phyloP scores from a whole-genome alignment of 352 stramenopile genomes.

The Pythium pyrilobum region DNA sequence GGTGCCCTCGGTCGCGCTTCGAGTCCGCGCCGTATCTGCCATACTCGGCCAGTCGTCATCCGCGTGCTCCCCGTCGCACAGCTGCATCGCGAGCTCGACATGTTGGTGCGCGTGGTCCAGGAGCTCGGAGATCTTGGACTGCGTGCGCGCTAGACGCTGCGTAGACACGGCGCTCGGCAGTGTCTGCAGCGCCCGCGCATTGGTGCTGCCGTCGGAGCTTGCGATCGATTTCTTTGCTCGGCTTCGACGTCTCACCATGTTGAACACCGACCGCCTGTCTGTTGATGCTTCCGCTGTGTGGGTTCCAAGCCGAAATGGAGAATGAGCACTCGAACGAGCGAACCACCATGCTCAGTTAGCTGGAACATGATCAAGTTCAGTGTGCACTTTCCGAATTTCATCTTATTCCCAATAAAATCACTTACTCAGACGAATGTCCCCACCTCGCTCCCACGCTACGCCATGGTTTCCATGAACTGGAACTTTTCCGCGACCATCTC shows the following conservation, averaged over 20 bases:
- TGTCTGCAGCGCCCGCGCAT: constrained; percentile 2
- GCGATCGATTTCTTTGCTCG: constrained; percentile 8
- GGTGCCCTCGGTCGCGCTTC: not conserved
- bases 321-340: not conserved
- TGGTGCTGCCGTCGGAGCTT: not conserved
- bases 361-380: too few relatives aligned
- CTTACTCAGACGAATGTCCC: too few relatives aligned
- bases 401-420: too few relatives aligned
- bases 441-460: too few relatives aligned
- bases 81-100: constrained; percentile 17
- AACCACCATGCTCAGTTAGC: not conserved
- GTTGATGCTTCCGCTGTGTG: not conserved
- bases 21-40: not conserved
- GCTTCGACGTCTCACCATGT: constrained; percentile 11
- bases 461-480: constrained; percentile 43
- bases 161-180: constrained; percentile 12
- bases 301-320: constrained; percentile 2
- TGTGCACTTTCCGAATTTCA: not conserved
- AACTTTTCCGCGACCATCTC: constrained; percentile 51
- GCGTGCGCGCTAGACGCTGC: constrained; percentile 11
- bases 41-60: constrained; percentile 11
- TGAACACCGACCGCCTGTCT: not conserved
- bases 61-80: constrained; percentile 4
- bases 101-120: constrained; percentile 29
- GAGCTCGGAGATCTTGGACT: constrained; percentile 21